A percentile compares a stretch with the other conserved stretches of the same genome.
phyloP scores from a whole-genome alignment of 192 early-diverging fungal genomes.

The Phlyctochytrium arcticum region DNA sequence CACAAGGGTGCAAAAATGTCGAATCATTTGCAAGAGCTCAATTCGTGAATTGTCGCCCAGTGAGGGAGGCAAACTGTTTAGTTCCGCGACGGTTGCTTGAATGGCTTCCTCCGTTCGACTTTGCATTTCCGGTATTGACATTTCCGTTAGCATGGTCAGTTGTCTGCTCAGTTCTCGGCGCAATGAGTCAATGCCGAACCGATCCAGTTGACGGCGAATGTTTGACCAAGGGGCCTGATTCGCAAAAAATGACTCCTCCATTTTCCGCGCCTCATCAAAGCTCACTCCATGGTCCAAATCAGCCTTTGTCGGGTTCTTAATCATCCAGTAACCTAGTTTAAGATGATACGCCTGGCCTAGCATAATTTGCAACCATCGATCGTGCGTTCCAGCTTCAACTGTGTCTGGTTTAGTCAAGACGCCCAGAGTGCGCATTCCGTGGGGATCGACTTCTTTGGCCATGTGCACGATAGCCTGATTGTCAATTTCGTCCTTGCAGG shows the following conservation, averaged over 20 bases:
- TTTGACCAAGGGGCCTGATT: constrained; percentile 28
- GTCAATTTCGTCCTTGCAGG: constrained; percentile 59
- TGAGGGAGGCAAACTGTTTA: constrained; percentile 34
- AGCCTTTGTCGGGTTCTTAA: constrained; percentile 44
- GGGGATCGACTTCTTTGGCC: constrained; percentile 49
- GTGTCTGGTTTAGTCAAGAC: constrained; percentile 62
- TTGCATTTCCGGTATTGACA: constrained; percentile 41
- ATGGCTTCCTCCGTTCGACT: constrained; percentile 34
- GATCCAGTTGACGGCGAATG: constrained; percentile 32
- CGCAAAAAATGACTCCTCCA: constrained; percentile 37
- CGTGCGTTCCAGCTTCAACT: constrained; percentile 50
- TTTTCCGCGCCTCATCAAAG: constrained; percentile 29
- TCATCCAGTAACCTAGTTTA: constrained; percentile 51
- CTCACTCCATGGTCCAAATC: constrained; percentile 28
- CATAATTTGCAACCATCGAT: constrained; percentile 47
- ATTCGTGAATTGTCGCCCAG: constrained; percentile 39
- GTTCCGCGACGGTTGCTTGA: constrained; percentile 22
- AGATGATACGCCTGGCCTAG: constrained; percentile 44
- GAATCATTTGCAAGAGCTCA: constrained; percentile 42
- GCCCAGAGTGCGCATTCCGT: constrained; percentile 52
- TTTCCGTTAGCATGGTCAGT: constrained; percentile 35
- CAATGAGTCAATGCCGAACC: constrained; percentile 39
- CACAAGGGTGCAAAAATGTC: constrained; percentile 43
- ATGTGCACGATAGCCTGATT: constrained; percentile 52
- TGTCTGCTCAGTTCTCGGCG: constrained; percentile 33